Base-by-base conservation (phyloP, 1,284 basidiomycete genomes). In the Schizopora paradoxa region DNA sequence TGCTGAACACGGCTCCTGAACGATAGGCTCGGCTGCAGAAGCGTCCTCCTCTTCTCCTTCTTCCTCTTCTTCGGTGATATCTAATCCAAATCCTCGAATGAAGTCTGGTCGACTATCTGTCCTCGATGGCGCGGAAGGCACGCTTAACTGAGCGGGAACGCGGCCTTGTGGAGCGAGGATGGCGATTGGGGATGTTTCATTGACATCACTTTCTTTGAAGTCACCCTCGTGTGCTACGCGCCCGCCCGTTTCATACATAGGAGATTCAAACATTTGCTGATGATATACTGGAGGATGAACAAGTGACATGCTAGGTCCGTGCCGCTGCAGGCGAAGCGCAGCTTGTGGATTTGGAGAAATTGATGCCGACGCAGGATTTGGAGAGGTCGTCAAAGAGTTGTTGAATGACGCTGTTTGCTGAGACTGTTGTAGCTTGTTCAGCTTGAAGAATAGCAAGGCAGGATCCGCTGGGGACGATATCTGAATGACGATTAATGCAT, bases 391-490 rank as follows among this genome's bases (percentile, higher is more conserved):
- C 16, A 79, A 58, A 3, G 81, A 84, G 53, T 72, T 74, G 5
- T 64, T 58, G 5, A 68, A 63, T 1, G 79, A 75, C 14, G 66
- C 66, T 33, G 69, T 71, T 35, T 35, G 33, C 56, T 86, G 85
- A 0, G 82, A 75, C 61, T 82, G 79, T 54, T 87, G 85, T 7
- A 90, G 68, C 62, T 86, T 88, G 64, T 87, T 87, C 35, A 90
- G 69, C 60, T 87, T 89, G 66, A 84, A 89, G 55, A 78, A 72
- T 21, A 90, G 68, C 21, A 90, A 65, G 14, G 82, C 81, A 32
- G 87, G 86, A 59, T 89, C 86, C 5, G 86, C 86, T 19, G 87
- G 86, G 16, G 86, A 88, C 2, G 86, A 90, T 63, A 90, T 86
- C 86, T 90, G 57, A 14, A 18, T 25, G 16, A 37, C 10, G 42